These are phyloP conservation scores for Globisporangium polare DNA, from an alignment of 352 stramenopile genomes.

Conservation along the genomic window DNA sequence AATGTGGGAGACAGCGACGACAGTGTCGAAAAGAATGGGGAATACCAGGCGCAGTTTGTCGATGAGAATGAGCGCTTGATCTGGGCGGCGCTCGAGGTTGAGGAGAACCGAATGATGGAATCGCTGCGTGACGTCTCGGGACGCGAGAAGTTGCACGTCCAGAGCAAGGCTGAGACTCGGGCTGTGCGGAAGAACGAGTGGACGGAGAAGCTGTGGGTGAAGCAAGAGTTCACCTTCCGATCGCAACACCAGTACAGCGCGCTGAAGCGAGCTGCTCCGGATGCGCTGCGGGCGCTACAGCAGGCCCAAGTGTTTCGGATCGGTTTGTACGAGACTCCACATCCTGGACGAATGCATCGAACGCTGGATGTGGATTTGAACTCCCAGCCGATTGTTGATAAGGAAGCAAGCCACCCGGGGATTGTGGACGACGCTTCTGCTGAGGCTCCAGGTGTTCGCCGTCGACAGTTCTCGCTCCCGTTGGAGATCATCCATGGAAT, in stretches of 20 bases:
- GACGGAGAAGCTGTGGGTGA: conserved; percentile 54
- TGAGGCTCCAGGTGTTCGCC: background rate
- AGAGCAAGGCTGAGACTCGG: conserved; percentile 17
- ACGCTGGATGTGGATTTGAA: conserved; percentile 50
- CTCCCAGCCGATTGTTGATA: conserved; percentile 8
- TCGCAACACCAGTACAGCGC: conserved; percentile 56
- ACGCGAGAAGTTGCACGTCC: conserved; percentile 34
- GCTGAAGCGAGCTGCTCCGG: conserved; percentile 24
- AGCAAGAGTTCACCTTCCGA: conserved; percentile 65
- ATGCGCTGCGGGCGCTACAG: conserved; percentile 25
- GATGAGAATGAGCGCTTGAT: conserved; percentile 55
- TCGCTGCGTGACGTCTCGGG: conserved; percentile 40
- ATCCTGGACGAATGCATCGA: conserved; percentile 52
- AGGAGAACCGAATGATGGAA: conserved; percentile 76
- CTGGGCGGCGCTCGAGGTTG: conserved; percentile 75
- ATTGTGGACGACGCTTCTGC: background rate
- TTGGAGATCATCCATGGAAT: conserved; percentile 40
- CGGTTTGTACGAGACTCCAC: conserved; percentile 59
- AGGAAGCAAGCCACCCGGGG: background rate
- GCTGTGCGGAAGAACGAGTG: conserved; percentile 33
- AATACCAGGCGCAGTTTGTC: conserved; percentile 12
- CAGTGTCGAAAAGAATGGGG: background rate
- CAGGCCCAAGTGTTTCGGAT: conserved; percentile 42
- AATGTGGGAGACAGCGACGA: background rate
- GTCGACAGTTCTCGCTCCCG: conserved; percentile 27